Conservation (phyloP, 2,329 filamentous ascomycete genomes). For the Massarina eburnea region DNA sequence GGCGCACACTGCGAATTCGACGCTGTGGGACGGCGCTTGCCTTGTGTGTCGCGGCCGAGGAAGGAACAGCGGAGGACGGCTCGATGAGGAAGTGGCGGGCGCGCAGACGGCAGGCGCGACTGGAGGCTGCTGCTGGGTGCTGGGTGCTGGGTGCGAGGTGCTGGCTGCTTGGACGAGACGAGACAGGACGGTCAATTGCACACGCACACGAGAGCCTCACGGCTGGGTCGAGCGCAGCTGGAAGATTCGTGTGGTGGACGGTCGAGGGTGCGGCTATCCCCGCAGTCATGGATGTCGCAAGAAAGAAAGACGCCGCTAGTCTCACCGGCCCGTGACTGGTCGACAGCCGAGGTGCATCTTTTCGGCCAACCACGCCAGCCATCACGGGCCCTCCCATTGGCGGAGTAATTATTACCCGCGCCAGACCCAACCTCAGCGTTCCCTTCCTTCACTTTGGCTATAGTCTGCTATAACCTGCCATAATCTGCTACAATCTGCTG, state of each 20-base stretch:
- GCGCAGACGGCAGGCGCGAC: conserved; percentile 8
- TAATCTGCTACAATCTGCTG: no score
- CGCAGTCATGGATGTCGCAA: not conserved
- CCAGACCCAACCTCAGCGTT: no score
- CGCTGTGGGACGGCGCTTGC: conserved; percentile 26
- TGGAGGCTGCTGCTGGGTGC: no score
- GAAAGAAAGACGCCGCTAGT: no score
- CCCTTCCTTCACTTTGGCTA: no score
- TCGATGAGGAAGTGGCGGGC: conserved; percentile 15
- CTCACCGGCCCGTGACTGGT: no score
- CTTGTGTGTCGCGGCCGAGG: conserved; percentile 11
- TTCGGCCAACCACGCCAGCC: not conserved
- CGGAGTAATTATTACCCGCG: not conserved
- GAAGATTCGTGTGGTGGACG: not conserved
- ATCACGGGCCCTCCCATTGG: not conserved
- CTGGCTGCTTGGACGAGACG: not conserved
- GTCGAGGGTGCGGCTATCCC: not conserved
- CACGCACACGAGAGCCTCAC: no score
- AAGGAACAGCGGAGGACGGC: conserved; percentile 10
- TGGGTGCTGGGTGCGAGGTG: no score
- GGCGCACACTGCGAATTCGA: conserved; percentile 3
- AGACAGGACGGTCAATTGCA: no score
- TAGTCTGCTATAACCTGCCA: no score
- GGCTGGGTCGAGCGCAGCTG: not conserved
- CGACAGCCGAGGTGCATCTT: not conserved